These are phyloP conservation scores for Talaromyces liani DNA, from an alignment of 495 filamentous ascomycete species.

Conservation along the genomic window DNA sequence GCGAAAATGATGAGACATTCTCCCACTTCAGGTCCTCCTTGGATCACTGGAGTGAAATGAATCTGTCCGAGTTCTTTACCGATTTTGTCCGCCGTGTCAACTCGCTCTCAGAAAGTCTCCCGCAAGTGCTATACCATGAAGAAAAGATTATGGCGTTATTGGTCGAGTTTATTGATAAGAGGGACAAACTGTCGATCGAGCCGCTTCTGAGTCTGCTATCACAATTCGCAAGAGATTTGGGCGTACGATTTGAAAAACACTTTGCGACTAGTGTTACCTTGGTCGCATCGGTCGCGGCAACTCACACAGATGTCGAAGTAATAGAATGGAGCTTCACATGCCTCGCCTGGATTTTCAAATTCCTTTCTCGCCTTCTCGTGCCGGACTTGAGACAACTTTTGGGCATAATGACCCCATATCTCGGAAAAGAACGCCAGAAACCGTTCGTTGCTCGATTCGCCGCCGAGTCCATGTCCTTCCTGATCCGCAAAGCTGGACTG, in stretches of 20 bases:
- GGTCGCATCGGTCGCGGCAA: conserved; percentile 56
- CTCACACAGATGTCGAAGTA: conserved; percentile 61
- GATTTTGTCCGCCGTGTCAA: conserved; percentile 63
- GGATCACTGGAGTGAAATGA: conserved; percentile 84
- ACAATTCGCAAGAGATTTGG: conserved; percentile 88
- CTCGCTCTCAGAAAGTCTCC: conserved; percentile 78
- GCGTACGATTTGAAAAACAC: conserved; percentile 79
- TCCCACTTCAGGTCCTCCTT: conserved; percentile 79
- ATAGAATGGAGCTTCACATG: conserved; percentile 96
- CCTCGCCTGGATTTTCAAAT: conserved; percentile 95
- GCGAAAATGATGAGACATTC: conserved; percentile 50
- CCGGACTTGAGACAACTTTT: conserved; percentile 80
- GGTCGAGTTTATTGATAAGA: conserved; percentile 66
- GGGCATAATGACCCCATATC: conserved; percentile 72
- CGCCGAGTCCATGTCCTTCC: conserved; percentile 89
- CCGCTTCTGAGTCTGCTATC: conserved; percentile 77
- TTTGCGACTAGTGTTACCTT: conserved; percentile 65
- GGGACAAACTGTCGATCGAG: conserved; percentile 70
- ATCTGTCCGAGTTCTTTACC: conserved; percentile 73
- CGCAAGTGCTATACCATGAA: conserved; percentile 83
- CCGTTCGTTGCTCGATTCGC: conserved; percentile 82
- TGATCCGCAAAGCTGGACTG: conserved; percentile 79
- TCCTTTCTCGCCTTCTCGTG: conserved; percentile 76
- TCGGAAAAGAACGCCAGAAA: conserved; percentile 77
- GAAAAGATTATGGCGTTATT: conserved; percentile 74